Percentiles rank a stretch among this genome's conserved stretches.
These are phyloP conservation scores for Aureobasidium sp. DNA, from an alignment of 2,329 filamentous ascomycete genomes.

Conservation along the genomic window DNA sequence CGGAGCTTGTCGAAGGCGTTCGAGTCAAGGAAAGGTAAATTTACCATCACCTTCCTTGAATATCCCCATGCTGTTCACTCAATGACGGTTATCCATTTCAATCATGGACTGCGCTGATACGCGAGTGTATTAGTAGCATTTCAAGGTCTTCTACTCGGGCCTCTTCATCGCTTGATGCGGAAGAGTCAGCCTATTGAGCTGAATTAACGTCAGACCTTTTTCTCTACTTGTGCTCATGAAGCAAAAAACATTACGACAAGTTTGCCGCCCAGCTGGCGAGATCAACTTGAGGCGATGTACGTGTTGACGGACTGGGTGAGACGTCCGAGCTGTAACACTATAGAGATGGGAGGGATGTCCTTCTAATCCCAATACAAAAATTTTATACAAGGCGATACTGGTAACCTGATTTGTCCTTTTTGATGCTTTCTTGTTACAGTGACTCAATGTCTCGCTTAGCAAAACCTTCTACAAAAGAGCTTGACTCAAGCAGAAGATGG, in stretches of 20 bases:
- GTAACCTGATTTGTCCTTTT: not conserved
- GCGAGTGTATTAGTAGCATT: not conserved
- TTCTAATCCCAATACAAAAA: not conserved
- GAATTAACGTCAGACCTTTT: not conserved
- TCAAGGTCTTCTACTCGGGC: not conserved
- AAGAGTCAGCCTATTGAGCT: not conserved
- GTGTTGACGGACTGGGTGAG: not conserved
- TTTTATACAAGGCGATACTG: not conserved
- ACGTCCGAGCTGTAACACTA: not conserved
- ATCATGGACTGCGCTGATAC: not conserved
- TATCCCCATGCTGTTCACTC: not conserved
- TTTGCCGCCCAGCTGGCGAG: not conserved
- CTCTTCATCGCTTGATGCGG: not conserved
- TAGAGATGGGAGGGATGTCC: not conserved
- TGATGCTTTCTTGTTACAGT: not conserved
- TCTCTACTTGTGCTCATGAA: not conserved
- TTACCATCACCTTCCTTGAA: not conserved
- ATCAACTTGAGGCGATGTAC: not conserved
- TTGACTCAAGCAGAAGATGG: too few species aligned
- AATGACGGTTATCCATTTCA: not conserved
- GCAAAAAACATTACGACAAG: not conserved
- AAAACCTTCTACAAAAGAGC: too few species aligned
- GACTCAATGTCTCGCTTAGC: too few species aligned
- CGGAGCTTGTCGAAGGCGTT: constrained; percentile 23
- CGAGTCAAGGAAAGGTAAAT: constrained; percentile 18